Evolutionary conservation across 176 grass and related monocot species (phyloP).

Genomic region (Olyra latifolia): DNA sequence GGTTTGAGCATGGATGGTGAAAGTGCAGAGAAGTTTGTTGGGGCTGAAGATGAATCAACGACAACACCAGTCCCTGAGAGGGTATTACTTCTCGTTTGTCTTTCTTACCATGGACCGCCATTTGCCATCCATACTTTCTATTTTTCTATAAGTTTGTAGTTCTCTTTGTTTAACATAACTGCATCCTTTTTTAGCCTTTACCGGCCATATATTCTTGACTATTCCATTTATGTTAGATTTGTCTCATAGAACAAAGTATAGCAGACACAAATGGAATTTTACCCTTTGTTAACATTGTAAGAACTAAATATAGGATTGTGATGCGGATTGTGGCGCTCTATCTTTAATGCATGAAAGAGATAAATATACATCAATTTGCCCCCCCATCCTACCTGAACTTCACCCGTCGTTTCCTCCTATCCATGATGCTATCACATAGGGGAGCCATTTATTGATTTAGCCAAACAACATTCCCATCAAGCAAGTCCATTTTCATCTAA

Average conservation of each 20-base stretch:
- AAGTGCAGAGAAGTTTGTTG: conserved; percentile 71
- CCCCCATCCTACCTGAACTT: neutral
- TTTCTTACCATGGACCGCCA: conserved; percentile 6
- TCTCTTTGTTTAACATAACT: conserved; percentile 10
- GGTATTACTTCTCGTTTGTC: conserved; percentile 44
- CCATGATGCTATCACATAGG: neutral
- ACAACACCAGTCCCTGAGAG: conserved; percentile 68
- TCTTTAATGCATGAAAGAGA: neutral
- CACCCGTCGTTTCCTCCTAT: neutral
- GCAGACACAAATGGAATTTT: neutral
- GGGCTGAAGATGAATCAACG: conserved; percentile 61
- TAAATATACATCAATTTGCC: neutral
- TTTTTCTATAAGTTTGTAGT: conserved; percentile 3
- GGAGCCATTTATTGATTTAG: neutral
- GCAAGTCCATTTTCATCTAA: neutral
- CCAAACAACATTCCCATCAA: conserved; percentile 12
- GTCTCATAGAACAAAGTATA: neutral
- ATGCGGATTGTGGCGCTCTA: neutral
- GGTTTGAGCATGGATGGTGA: conserved; percentile 71
- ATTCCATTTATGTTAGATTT: neutral
- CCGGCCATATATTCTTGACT: neutral
- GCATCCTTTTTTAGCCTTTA: neutral
- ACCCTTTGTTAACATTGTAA: neutral
- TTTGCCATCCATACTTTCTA: conserved; percentile 23
- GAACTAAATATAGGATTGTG: neutral